Conservation (phyloP, 495 filamentous ascomycete species). For the Xylaria flabelliformis region DNA sequence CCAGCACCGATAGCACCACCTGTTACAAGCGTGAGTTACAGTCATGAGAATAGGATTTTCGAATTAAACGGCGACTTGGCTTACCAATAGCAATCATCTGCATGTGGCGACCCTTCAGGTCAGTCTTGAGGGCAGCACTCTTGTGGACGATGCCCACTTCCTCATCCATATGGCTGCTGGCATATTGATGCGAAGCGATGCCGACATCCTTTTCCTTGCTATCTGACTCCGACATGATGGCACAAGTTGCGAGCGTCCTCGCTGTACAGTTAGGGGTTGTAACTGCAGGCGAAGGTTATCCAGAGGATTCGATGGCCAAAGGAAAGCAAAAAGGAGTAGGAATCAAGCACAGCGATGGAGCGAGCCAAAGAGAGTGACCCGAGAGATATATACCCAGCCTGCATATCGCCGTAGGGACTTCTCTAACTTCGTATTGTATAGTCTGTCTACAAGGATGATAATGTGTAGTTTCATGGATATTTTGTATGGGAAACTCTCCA, state of each 20-base stretch:
- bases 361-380: neutral
- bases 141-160: constrained; percentile 41
- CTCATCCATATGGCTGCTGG: constrained; percentile 31
- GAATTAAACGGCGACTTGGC: constrained; percentile 17
- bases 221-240: constrained; percentile 29
- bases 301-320: neutral
- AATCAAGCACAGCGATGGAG: neutral
- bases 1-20: constrained; percentile 64
- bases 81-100: constrained; percentile 79
- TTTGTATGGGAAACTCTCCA: neutral
- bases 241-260: neutral
- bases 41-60: neutral
- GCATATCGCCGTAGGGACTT: neutral
- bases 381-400: constrained; percentile 16
- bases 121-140: constrained; percentile 38
- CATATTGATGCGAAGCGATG: constrained; percentile 3
- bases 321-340: neutral
- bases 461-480: constrained; percentile 1
- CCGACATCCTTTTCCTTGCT: constrained; percentile 25
- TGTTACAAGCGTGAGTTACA: constrained; percentile 33
- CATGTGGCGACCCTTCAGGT: constrained; percentile 63
- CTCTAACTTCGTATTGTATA: neutral
- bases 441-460: neutral
- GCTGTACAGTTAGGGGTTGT: neutral
- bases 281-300: constrained; percentile 4